Evolutionary conservation across 345 rosid species (phyloP), one percentile per base, ranked within the genome.

Genomic region (Eucalyptus decipiens): DNA sequence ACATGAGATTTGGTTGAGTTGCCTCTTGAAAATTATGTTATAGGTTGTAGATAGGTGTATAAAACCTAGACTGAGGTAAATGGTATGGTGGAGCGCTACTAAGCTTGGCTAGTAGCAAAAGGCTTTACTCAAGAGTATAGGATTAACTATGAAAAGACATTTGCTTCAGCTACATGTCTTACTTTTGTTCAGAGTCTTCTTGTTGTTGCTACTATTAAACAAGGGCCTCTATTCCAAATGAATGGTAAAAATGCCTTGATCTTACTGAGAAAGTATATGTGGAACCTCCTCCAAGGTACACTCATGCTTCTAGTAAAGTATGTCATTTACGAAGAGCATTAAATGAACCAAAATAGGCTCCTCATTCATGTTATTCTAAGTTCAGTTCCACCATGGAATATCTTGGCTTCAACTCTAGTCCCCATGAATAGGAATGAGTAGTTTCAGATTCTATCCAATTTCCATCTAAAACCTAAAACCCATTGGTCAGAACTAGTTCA

Each of bases 401-500:
- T 15, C 76, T 67, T 67, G 21, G 3, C 10, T 67, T 16, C 17
- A n/a, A 32, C 34, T 16, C 37, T 2, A 19, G 1, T 19, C 58
- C 56, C 10, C 24, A 19, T 19, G 58, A 52, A 0, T 60, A 60
- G 8, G 30, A 8, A 11, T 60, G 32, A 60, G 1, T 11, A 6
- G 7, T 60, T 60, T 11, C 0, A 11, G 16, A 12, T 28, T 28
- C 16, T 12, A 12, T 60, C n/a, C 16, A 60, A 60, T 2, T 60
- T 60, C 32, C 32, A 60, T 26, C 0, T 28, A 6, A 60, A 60
- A 60, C 16, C n/a, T 28, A 28, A 60, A 60, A 60, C 8, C 0
- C 0, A 11, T 16, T 8, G 0, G 0, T 60, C 6, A 3, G 0
- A 11, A 60, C 67, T 11, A 5, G 8, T 60, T 26, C 14, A 0